These are phyloP conservation scores for Fusarium gaditjirri DNA, from an alignment of 2,329 filamentous ascomycete genomes.

Conservation along the genomic window DNA sequence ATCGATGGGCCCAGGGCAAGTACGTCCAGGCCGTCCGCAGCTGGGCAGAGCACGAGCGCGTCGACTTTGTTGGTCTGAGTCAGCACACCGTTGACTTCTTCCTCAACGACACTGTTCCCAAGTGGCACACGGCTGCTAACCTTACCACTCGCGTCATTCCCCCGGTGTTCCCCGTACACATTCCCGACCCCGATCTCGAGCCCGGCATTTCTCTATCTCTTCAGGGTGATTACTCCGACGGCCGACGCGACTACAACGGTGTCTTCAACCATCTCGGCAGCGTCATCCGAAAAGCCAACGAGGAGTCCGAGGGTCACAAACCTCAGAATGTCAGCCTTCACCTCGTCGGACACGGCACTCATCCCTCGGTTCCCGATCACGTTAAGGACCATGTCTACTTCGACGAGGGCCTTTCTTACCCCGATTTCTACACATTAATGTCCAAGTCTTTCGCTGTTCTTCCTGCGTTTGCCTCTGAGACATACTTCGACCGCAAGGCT, in stretches of 20 bases:
- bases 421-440: slow-evolving; percentile 42
- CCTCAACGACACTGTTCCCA: slow-evolving; percentile 30
- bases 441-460: slow-evolving; percentile 39
- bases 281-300: slow-evolving; percentile 36
- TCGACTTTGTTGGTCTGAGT: slow-evolving; percentile 44
- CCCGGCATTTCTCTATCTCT: slow-evolving; percentile 40
- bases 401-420: slow-evolving; percentile 42
- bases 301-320: slow-evolving; percentile 2
- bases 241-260: slow-evolving; percentile 41
- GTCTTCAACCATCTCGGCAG: slow-evolving; percentile 42
- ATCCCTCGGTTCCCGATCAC: slow-evolving; percentile 38
- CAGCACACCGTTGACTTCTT: slow-evolving; percentile 43
- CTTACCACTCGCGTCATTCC: slow-evolving; percentile 39
- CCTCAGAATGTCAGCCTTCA: slow-evolving; percentile 39
- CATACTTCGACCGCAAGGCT: slow-evolving; percentile 45
- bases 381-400: slow-evolving; percentile 40
- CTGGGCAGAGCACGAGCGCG: slow-evolving; percentile 32
- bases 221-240: slow-evolving; percentile 45
- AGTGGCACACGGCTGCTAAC: slow-evolving; percentile 35
- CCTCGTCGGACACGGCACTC: slow-evolving; percentile 42
- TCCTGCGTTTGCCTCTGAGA: slow-evolving; percentile 43
- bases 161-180: slow-evolving; percentile 42
- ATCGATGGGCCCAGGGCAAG: slow-evolving; percentile 39
- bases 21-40: slow-evolving; percentile 36
- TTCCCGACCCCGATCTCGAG: slow-evolving; percentile 26